These are phyloP conservation scores for Pseudohalonectria lignicola DNA, from an alignment of 2,329 filamentous ascomycete species.

Conservation along the genomic window DNA sequence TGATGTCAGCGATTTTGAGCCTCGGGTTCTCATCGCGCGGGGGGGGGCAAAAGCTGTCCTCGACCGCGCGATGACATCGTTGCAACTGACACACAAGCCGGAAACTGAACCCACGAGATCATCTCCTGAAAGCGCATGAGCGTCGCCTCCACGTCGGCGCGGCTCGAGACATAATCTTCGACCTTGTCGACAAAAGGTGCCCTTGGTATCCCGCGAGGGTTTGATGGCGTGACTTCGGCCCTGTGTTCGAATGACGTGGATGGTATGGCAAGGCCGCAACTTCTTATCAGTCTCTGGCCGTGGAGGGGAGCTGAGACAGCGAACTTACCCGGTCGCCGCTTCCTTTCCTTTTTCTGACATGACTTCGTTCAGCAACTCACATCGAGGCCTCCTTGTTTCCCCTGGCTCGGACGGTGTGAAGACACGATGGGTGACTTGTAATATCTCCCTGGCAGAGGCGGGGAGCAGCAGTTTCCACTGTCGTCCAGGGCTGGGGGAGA, in stretches of 20 bases:
- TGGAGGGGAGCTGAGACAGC: not conserved
- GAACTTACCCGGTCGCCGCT: constrained; percentile 10
- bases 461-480: too few species aligned
- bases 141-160: constrained; percentile 69
- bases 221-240: constrained; percentile 49
- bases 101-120: constrained; percentile 68
- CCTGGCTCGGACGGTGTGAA: too few species aligned
- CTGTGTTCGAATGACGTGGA: constrained; percentile 10
- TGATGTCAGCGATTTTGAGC: too few species aligned
- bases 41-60: too few species aligned
- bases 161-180: constrained; percentile 73
- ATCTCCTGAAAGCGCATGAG: constrained; percentile 83
- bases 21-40: too few species aligned
- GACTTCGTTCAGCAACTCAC: not conserved
- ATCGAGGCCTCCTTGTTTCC: not conserved
- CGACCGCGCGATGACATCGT: too few species aligned
- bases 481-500: too few species aligned
- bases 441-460: too few species aligned
- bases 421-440: too few species aligned
- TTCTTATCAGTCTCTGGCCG: not conserved
- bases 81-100: not conserved
- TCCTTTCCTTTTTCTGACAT: constrained; percentile 22
- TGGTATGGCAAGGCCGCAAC: not conserved
- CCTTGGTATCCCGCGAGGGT: constrained; percentile 72
- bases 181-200: constrained; percentile 82